Conservation (phyloP, 805 yeast genomes). For the Pichia kluyveri region DNA sequence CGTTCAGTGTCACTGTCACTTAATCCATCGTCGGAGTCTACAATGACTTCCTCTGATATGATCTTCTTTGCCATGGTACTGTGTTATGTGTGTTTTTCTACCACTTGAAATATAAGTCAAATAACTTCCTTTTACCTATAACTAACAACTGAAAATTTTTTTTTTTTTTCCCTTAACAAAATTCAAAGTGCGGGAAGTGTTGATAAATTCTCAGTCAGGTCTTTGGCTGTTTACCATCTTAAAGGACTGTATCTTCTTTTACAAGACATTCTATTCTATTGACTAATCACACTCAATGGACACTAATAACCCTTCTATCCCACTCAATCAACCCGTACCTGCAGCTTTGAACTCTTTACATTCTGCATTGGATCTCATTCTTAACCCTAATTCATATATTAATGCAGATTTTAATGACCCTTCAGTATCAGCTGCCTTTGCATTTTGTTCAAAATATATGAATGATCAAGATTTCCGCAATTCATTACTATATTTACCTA, state of each 20-base stretch:
- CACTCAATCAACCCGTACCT: not conserved
- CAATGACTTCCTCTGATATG: conserved; percentile 20
- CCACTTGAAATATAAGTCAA: not conserved
- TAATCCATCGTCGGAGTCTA: conserved; percentile 13
- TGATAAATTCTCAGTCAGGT: too few relatives aligned
- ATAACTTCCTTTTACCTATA: too few relatives aligned
- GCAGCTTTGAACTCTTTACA: not conserved
- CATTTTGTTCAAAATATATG: conserved; percentile 3
- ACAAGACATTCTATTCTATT: too few relatives aligned
- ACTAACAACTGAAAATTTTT: too few relatives aligned
- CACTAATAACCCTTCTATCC: too few relatives aligned
- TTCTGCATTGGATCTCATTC: not conserved
- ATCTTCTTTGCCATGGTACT: conserved; percentile 12
- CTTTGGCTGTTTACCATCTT: too few relatives aligned
- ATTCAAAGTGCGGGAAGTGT: too few relatives aligned
- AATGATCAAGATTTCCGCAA: conserved; percentile 4
- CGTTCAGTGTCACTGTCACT: conserved; percentile 11
- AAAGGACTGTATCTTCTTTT: too few relatives aligned
- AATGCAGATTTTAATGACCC: conserved; percentile 4
- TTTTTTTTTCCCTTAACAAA: too few relatives aligned
- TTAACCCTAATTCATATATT: not conserved
- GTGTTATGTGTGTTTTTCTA: not conserved
- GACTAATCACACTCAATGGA: not conserved
- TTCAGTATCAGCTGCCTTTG: conserved; percentile 1
- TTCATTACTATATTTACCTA: not conserved